Percentiles rank a stretch among this genome's conserved stretches.
phyloP scores from a whole-genome alignment of 2,329 filamentous ascomycete genomes.

The Tolypocladium cylindrosporum region DNA sequence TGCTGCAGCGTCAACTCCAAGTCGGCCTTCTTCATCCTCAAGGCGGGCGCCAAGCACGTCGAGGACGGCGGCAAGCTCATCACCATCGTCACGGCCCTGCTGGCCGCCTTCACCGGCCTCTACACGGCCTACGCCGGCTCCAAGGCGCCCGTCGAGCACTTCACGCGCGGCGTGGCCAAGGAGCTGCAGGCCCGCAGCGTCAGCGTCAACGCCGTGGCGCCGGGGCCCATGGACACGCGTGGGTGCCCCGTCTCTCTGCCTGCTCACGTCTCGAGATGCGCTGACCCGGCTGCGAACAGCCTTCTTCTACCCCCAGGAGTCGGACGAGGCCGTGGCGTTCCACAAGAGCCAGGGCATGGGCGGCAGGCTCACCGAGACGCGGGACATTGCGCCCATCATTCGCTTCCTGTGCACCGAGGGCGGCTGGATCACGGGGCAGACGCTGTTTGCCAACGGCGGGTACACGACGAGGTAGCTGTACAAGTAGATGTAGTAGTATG shows the following conservation, averaged over 20 bases:
- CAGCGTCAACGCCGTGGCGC: conserved; percentile 25
- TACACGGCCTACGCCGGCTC: conserved; percentile 36
- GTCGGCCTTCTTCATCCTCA: conserved; percentile 32
- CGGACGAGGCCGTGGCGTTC: conserved; percentile 29
- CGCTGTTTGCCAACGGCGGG: conserved; percentile 36
- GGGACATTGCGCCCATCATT: conserved; percentile 34
- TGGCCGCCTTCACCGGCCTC: conserved; percentile 33
- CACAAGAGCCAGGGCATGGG: conserved; percentile 33
- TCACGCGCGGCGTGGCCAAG: conserved; percentile 24
- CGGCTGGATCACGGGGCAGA: conserved; percentile 35
- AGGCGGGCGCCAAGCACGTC: conserved; percentile 30
- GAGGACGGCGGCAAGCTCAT: conserved; percentile 35
- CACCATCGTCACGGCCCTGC: conserved; percentile 32
- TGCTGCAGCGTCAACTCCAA: conserved; percentile 28
- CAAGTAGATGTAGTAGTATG: not conserved
- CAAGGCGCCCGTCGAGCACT: conserved; percentile 28
- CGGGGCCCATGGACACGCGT: conserved; percentile 30
- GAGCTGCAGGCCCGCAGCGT: conserved; percentile 20
- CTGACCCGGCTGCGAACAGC: conserved; percentile 12
- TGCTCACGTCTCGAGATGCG: not conserved
- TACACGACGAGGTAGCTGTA: conserved; percentile 28
- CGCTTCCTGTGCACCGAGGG: conserved; percentile 33
- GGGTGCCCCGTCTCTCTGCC: conserved; percentile 5
- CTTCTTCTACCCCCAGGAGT: conserved; percentile 34
- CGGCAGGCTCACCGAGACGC: conserved; percentile 27